Percentiles rank a stretch among this genome's conserved stretches.
Evolutionary conservation across 2,329 filamentous ascomycete genomes (phyloP).

Genomic region (Orbilia brochopaga): DNA sequence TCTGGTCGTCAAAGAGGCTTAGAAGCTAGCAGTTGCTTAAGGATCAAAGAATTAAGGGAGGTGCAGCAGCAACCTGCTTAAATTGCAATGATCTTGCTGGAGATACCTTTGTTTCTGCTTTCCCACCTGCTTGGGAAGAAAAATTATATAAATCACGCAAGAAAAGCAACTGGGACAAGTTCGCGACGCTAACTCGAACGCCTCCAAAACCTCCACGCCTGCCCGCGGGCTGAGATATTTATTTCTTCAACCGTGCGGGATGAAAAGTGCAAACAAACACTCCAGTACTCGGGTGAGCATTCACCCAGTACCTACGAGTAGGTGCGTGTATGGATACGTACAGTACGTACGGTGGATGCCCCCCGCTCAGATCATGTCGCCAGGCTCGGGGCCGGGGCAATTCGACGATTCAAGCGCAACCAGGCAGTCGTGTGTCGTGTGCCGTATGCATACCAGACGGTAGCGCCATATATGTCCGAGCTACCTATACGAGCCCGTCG

Average conservation of each 20-base stretch:
- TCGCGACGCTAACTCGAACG: background rate
- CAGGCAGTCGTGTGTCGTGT: no score
- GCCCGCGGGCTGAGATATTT: constrained; percentile 8
- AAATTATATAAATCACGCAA: constrained; percentile 6
- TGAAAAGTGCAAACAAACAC: no score
- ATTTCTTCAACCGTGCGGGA: background rate
- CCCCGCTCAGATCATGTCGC: background rate
- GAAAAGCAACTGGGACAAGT: background rate
- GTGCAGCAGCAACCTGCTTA: background rate
- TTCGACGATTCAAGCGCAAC: background rate
- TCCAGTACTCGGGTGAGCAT: no score
- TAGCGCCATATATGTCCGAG: no score
- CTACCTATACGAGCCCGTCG: no score
- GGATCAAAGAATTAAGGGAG: no score
- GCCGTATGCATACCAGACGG: background rate
- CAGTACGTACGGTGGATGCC: background rate
- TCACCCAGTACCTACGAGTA: no score
- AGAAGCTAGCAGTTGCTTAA: no score
- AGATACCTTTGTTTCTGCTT: constrained; percentile 1
- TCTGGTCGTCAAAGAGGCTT: no score
- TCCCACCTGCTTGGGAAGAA: background rate
- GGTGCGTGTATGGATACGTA: no score
- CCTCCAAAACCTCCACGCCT: constrained; percentile 5
- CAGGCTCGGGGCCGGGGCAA: background rate
- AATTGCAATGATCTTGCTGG: constrained; percentile 1